Evolutionary conservation across 2,329 filamentous ascomycete genomes (phyloP), one percentile per base, ranked within the genome.

Genomic region (Arthrobotrys megalospora): DNA sequence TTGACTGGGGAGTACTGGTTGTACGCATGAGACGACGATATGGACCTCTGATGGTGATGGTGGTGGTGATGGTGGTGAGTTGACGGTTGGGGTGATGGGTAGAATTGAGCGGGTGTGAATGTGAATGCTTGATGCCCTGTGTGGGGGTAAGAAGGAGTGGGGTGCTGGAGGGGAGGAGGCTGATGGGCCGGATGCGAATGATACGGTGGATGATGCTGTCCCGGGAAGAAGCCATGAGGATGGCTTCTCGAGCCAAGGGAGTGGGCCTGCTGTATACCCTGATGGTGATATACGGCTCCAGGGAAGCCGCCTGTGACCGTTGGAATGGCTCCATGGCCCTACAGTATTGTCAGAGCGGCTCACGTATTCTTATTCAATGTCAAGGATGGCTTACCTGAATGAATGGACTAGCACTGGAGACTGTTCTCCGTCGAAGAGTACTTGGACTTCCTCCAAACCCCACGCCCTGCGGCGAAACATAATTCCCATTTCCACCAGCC

Each of bases 191-290:
- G 72, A 47, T 76, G 47, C 34, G 48, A 43, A 60, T 80, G 64
- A 72, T 71, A 41, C 21, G 71, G 79, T 53, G 77, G 79, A 66
- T 81, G 76, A 21, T 50, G 66, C 47, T 71, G 73, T 16, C 50
- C 72, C 2, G 52, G 64, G 64, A 63, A 66, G 38, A 48, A 53
- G 38, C 60, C 52, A 21, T 77, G 58, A 14, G 50, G 24, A 12
- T 64, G 65, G 21, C n/a, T 55, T 53, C 72, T 63, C n/a, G 55
- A 60, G n/a, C 73, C 73, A 16, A 77, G 52, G 6, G 73, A 77
- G 21, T 77, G 66, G 21, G 73, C 16, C 36, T 71, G 55, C 19
- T 60, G 55, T 60, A 60, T 41, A 3, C 72, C 72, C 32, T 70
- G 64, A 43, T 69, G 55, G 32, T 66, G 58, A 24, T 71, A 77